Conservation (phyloP, 1,284 basidiomycete genomes). For the Microstroma glucosiphilum region DNA sequence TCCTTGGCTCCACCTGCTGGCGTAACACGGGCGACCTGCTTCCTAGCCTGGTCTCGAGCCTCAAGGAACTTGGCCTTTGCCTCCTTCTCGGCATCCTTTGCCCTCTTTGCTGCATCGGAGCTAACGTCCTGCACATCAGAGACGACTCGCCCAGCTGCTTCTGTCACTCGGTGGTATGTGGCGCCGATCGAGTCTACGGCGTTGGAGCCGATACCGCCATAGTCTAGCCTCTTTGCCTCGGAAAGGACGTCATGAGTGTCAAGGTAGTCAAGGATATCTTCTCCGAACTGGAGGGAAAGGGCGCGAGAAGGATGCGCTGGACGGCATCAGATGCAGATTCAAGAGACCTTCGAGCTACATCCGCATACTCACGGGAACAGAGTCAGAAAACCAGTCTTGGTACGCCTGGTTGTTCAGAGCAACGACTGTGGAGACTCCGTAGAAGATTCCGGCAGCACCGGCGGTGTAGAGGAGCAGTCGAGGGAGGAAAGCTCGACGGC, state of each 20-base stretch:
- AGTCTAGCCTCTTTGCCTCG: constrained; percentile 29
- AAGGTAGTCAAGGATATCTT: constrained; percentile 30
- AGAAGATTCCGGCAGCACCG: constrained; percentile 37
- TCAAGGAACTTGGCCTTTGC: constrained; percentile 21
- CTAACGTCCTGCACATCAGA: constrained; percentile 49
- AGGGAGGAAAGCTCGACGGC: constrained; percentile 9
- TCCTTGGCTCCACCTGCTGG: constrained; percentile 24
- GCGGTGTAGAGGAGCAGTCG: constrained; percentile 32
- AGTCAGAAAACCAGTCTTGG: constrained; percentile 71
- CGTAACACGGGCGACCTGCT: constrained; percentile 18
- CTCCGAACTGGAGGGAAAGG: constrained; percentile 51
- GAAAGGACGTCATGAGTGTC: constrained; percentile 37
- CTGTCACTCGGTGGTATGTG: constrained; percentile 43
- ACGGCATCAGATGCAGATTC: constrained; percentile 1
- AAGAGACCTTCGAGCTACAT: constrained; percentile 53
- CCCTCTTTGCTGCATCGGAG: constrained; percentile 26
- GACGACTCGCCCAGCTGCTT: constrained; percentile 32
- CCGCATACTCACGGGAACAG: constrained; percentile 66
- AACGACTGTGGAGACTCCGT: constrained; percentile 39
- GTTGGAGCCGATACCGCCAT: constrained; percentile 57
- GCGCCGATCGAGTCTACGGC: constrained; percentile 57
- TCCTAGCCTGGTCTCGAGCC: constrained; percentile 29
- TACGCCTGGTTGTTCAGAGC: constrained; percentile 42
- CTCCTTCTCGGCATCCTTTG: constrained; percentile 15
- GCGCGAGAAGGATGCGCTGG: constrained; percentile 50